Conservation (phyloP, 257 asterid species). For the Salvia hispanica region DNA sequence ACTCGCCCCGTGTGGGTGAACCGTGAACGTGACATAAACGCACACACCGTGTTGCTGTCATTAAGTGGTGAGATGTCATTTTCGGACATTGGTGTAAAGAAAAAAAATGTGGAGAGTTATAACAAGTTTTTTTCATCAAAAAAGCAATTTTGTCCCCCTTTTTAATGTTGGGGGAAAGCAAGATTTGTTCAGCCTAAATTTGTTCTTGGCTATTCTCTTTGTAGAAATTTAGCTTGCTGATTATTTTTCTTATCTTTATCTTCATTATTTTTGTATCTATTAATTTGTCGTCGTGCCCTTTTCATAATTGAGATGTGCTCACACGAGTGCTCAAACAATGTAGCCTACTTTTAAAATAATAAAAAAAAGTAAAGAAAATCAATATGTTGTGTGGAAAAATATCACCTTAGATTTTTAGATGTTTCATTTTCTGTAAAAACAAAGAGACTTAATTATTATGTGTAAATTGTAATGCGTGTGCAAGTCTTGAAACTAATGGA, state of each 20-base stretch:
- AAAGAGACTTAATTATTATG: background rate
- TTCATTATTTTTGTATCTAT: background rate
- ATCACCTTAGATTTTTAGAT: background rate
- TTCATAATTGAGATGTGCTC: slow-evolving; percentile 7
- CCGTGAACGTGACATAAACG: background rate
- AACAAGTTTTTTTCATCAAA: slow-evolving; percentile 25
- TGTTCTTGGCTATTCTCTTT: slow-evolving; percentile 38
- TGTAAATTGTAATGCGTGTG: slow-evolving; percentile 7
- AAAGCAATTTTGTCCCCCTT: slow-evolving; percentile 40
- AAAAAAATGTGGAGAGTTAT: slow-evolving; percentile 28
- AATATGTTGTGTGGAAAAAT: background rate
- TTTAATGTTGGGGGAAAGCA: slow-evolving; percentile 37
- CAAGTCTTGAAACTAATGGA: slow-evolving; percentile 11
- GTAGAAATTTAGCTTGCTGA: slow-evolving; percentile 20
- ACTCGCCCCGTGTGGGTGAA: too few species aligned
- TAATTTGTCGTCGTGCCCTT: slow-evolving; percentile 15
- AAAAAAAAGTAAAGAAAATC: too few species aligned
- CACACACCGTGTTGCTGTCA: slow-evolving; percentile 43
- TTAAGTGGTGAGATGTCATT: slow-evolving; percentile 49
- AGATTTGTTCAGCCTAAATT: slow-evolving; percentile 39
- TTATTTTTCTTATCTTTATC: slow-evolving; percentile 7
- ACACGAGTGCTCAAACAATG: slow-evolving; percentile 29
- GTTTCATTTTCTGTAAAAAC: background rate
- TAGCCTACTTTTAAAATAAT: background rate
- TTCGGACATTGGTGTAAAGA: slow-evolving; percentile 51